Evolutionary conservation across 2,329 filamentous ascomycete genomes (phyloP).

Genomic region (Arthrinium puccinioides): DNA sequence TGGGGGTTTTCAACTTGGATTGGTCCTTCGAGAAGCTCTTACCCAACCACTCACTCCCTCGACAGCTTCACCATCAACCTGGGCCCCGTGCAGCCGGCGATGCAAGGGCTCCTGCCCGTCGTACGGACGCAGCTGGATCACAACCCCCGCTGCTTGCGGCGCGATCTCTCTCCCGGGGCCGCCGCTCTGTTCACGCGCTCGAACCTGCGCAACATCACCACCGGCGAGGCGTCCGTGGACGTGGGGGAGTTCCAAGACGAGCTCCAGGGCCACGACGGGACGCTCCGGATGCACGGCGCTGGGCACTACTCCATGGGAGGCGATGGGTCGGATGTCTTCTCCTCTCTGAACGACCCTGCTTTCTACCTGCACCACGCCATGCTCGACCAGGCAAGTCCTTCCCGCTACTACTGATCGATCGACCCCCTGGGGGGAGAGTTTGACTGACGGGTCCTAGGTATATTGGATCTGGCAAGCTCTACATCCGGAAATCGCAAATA

Average conservation of each 20-base stretch:
- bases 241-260: background rate
- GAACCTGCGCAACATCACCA: slow-evolving; percentile 1
- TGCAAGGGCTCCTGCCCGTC: slow-evolving; percentile 1
- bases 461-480: background rate
- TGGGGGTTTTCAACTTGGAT: too few species aligned
- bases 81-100: background rate
- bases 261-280: background rate
- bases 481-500: background rate
- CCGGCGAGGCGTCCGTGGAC: background rate
- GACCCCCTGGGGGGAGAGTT: too few species aligned
- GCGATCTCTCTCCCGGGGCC: background rate
- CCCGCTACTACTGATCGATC: too few species aligned
- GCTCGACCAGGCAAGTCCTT: too few species aligned
- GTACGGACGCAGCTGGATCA: background rate
- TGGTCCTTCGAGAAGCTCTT: too few species aligned
- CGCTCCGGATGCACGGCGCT: background rate
- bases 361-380: slow-evolving; percentile 1
- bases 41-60: too few species aligned
- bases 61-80: background rate
- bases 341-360: background rate
- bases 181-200: background rate
- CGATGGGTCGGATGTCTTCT: background rate
- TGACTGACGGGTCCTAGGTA: too few species aligned
- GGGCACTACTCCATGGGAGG: background rate
- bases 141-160: background rate